Conservation (phyloP, 768 basidiomycete genomes). For the Crepidotus variabilis region DNA sequence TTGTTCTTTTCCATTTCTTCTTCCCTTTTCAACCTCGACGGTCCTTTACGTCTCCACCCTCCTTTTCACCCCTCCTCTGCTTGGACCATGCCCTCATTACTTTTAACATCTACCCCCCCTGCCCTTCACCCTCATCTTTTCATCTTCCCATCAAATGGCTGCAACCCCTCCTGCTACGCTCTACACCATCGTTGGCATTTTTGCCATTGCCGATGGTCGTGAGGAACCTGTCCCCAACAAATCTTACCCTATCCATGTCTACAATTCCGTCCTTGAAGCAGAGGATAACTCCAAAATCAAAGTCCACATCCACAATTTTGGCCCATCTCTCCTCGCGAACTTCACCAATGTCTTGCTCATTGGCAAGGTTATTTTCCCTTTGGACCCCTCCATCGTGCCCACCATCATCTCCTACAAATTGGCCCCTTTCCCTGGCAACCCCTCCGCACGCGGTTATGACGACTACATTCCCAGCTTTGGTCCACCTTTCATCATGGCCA, state of each 20-base stretch:
- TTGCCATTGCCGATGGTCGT: neutral
- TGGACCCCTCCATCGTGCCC: neutral
- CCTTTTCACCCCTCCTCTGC: too few relatives aligned
- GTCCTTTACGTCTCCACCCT: neutral
- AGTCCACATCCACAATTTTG: neutral
- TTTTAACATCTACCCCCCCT: too few relatives aligned
- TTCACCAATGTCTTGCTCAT: neutral
- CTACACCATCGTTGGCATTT: neutral
- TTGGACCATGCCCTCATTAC: too few relatives aligned
- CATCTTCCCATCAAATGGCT: too few relatives aligned
- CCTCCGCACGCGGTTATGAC: neutral
- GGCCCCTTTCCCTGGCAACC: neutral
- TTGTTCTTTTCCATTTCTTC: neutral
- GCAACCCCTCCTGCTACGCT: neutral
- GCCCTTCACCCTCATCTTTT: neutral
- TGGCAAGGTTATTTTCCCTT: neutral
- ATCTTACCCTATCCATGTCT: neutral
- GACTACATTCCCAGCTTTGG: neutral
- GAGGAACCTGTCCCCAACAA: neutral
- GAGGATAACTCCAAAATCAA: too few relatives aligned
- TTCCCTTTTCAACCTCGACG: neutral
- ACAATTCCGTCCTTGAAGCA: neutral
- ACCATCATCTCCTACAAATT: neutral
- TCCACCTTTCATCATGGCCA: neutral
- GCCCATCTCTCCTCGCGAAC: neutral